These are phyloP conservation scores for Sordariomycetes sp. DNA, from an alignment of 2,329 filamentous ascomycete species.

Conservation along the genomic window DNA sequence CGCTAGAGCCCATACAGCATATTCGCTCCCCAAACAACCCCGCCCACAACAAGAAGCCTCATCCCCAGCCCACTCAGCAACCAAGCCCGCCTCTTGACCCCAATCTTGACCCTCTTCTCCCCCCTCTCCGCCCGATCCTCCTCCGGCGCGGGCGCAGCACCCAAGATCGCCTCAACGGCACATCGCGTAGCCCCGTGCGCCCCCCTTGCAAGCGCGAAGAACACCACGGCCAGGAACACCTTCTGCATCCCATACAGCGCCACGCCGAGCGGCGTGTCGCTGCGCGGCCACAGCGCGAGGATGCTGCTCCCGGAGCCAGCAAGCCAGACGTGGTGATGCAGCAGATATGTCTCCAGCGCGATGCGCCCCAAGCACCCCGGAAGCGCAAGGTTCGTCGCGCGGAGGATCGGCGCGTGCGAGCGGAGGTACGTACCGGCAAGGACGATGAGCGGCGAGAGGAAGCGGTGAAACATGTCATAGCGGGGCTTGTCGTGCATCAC, in stretches of 20 bases:
- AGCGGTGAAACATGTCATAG: conserved; percentile 8
- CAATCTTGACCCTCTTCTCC: background rate
- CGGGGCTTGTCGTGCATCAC: background rate
- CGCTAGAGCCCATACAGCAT: background rate
- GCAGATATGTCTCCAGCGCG: conserved; percentile 44
- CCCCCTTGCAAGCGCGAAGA: background rate
- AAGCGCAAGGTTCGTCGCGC: conserved; percentile 4
- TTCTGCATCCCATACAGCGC: background rate
- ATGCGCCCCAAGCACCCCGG: conserved; percentile 29
- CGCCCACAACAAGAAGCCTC: background rate
- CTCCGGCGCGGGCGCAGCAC: background rate
- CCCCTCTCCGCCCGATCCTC: background rate
- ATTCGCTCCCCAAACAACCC: background rate
- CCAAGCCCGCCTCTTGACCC: background rate
- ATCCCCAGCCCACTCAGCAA: background rate
- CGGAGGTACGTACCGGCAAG: conserved; percentile 36
- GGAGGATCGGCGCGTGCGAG: conserved; percentile 20
- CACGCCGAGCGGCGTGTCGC: background rate
- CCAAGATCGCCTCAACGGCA: background rate
- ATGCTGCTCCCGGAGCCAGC: conserved; percentile 18
- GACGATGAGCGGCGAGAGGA: conserved; percentile 19
- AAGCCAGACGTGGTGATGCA: conserved; percentile 50
- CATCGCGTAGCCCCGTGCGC: background rate
- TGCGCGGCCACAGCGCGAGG: background rate
- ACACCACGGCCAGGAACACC: background rate